Percentiles rank a stretch among this genome's conserved stretches.
phyloP scores from a whole-genome alignment of 2,329 filamentous ascomycete genomes.

The Domatiomyces globalis region DNA sequence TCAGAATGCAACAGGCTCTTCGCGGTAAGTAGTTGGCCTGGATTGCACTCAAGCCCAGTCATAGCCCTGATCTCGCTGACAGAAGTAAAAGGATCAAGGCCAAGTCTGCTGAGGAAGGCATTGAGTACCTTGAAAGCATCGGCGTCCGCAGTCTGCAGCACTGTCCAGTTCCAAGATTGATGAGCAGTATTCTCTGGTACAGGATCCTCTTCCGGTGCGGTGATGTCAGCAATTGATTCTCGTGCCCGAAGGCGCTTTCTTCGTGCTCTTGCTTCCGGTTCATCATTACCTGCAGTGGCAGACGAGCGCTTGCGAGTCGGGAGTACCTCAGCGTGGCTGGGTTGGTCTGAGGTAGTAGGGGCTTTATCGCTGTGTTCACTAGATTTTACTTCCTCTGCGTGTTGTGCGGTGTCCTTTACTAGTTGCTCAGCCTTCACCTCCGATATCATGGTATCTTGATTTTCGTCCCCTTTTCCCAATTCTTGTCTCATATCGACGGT shows the following conservation, averaged over 20 bases:
- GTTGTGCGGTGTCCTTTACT: neutral
- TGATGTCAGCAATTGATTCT: conserved; percentile 39
- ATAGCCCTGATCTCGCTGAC: neutral
- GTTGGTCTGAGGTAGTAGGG: neutral
- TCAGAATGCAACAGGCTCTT: conserved; percentile 26
- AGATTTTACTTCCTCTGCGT: neutral
- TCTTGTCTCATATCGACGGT: neutral
- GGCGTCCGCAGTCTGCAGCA: conserved; percentile 42
- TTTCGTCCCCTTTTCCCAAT: neutral
- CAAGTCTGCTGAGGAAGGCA: conserved; percentile 38
- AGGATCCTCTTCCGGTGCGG: conserved; percentile 32
- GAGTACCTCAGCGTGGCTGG: conserved; percentile 5
- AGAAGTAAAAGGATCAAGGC: conserved; percentile 21
- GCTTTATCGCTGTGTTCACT: neutral
- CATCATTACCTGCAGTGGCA: conserved; percentile 44
- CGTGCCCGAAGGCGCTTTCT: conserved; percentile 48
- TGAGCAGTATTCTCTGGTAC: conserved; percentile 32
- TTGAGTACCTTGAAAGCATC: conserved; percentile 42
- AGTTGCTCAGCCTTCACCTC: neutral
- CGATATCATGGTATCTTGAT: neutral
- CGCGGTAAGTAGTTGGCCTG: neutral
- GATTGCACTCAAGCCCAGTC: neutral
- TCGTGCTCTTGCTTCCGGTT: conserved; percentile 41
- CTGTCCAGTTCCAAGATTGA: conserved; percentile 33
- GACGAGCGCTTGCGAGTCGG: conserved; percentile 46